Evolutionary conservation across 2,329 filamentous ascomycete genomes (phyloP), one percentile per base, ranked within the genome.

Genomic region (Colletotrichum orchidophilum): DNA sequence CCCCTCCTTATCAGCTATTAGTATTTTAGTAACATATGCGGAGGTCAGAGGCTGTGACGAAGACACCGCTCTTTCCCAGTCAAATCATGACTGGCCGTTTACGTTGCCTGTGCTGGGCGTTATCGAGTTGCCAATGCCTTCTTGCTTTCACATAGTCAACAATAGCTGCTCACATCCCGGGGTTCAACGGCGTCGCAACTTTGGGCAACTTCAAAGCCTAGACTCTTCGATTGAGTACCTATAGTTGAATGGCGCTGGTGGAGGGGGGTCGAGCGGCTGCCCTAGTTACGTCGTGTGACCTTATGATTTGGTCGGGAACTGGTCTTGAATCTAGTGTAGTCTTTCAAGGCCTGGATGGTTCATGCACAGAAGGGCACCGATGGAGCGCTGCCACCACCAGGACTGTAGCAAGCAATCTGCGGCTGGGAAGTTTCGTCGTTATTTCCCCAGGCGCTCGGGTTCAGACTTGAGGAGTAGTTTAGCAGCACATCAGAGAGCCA

Each of bases 361-460:
- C 49, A 70, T 61, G 67, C 62, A 66, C 27, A 21, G 46, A n/a
- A 57, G 29, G 42, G 35, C 29, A 26, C 31, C 61, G 21, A 64
- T 55, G 63, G 46, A 59, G 55, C 50, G 67, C 50, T 63, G 61
- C 35, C 53, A 55, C 49, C 49, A n/a, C n/a, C 63, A 61, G 57
- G 57, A 42, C 64, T 60, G 64, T 27, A 59, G 49, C 49, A 27
- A 52, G 57, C 29, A 31, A 58, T 53, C 64, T 60, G 46, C 35
- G 60, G 27, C 59, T 26, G 54, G 21, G 50, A 50, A 46, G 59
- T 70, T 64, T 70, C 60, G 60, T 61, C 33, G 26, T 58, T 59
- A 64, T 72, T 65, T 70, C 53, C 55, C 29, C 60, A 70, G 42
- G 54, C 59, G 70, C 70, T 61, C 60, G 46, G 65, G 49, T 70